Evolutionary conservation across 345 rosid genomes (phyloP).

Genomic region (Gynandropsis gynandra): DNA sequence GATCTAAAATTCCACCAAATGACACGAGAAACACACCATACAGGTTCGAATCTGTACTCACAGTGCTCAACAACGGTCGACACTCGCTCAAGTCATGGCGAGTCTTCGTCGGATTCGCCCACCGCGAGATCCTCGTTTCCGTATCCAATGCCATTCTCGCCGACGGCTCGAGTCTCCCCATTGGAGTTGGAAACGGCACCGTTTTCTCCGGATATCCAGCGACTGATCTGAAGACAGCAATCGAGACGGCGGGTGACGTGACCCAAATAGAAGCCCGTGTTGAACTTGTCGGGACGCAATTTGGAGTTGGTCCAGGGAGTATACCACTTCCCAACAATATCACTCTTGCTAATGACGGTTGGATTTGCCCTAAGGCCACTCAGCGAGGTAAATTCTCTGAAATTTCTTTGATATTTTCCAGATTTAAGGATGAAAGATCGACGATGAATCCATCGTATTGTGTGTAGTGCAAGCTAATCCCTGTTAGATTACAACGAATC

Average conservation of each 20-base stretch:
- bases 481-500: too few relatives aligned
- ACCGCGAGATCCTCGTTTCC: constrained; percentile 71
- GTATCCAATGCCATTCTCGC: constrained; percentile 63
- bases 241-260: constrained; percentile 82
- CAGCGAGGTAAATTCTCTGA: not conserved
- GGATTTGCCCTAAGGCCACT: constrained; percentile 42
- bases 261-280: constrained; percentile 73
- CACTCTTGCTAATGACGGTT: constrained; percentile 75
- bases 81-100: constrained; percentile 77
- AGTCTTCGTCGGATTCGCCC: constrained; percentile 62
- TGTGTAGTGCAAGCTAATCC: too few relatives aligned
- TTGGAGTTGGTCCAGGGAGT: constrained; percentile 55
- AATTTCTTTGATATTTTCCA: not conserved
- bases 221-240: constrained; percentile 59
- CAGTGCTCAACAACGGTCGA: constrained; percentile 61
- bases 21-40: constrained; percentile 56
- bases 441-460: too few relatives aligned
- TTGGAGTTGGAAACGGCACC: constrained; percentile 60
- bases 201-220: constrained; percentile 45
- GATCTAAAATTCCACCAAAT: constrained; percentile 49
- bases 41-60: constrained; percentile 75
- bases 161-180: constrained; percentile 62
- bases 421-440: constrained; percentile 10
- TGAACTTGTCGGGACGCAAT: constrained; percentile 79
- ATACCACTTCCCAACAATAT: constrained; percentile 69